Evolutionary conservation across 2,329 filamentous ascomycete genomes (phyloP).

Genomic region (Aspergillus novoparasiticus): DNA sequence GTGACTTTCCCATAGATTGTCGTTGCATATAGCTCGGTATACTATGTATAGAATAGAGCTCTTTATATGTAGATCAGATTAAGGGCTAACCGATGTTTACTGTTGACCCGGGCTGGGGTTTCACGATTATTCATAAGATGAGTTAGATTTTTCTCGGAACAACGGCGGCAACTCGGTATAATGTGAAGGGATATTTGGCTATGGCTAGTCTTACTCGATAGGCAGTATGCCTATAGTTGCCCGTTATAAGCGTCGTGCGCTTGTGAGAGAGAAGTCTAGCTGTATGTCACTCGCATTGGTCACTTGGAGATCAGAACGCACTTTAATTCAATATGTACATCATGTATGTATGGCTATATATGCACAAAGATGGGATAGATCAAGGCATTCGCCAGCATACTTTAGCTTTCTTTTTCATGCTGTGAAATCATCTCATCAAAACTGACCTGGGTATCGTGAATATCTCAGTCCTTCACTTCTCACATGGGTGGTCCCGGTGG

Average conservation of each 20-base stretch:
- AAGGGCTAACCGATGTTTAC: neutral
- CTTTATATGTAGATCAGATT: too few relatives aligned
- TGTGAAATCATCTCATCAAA: constrained; percentile 2
- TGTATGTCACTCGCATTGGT: neutral
- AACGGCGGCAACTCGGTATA: neutral
- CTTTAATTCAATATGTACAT: constrained; percentile 19
- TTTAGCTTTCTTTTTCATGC: neutral
- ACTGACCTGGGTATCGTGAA: constrained; percentile 2
- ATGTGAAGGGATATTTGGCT: neutral
- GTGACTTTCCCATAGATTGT: too few relatives aligned
- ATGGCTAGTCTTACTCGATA: neutral
- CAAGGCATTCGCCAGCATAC: constrained; percentile 7
- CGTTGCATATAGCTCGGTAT: too few relatives aligned
- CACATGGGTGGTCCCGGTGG: neutral
- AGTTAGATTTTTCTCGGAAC: too few relatives aligned
- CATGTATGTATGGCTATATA: constrained; percentile 15
- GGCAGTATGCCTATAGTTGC: neutral
- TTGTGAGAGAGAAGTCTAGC: neutral
- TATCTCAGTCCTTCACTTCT: neutral
- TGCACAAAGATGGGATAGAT: constrained; percentile 11
- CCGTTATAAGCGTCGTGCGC: neutral
- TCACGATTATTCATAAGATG: too few relatives aligned
- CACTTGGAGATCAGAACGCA: neutral
- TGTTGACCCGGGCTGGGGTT: too few relatives aligned
- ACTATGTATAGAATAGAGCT: too few relatives aligned